Evolutionary conservation across 192 early-diverging fungal genomes (phyloP), one percentile per base, ranked within the genome.

Genomic region (Coemansia sp.): DNA sequence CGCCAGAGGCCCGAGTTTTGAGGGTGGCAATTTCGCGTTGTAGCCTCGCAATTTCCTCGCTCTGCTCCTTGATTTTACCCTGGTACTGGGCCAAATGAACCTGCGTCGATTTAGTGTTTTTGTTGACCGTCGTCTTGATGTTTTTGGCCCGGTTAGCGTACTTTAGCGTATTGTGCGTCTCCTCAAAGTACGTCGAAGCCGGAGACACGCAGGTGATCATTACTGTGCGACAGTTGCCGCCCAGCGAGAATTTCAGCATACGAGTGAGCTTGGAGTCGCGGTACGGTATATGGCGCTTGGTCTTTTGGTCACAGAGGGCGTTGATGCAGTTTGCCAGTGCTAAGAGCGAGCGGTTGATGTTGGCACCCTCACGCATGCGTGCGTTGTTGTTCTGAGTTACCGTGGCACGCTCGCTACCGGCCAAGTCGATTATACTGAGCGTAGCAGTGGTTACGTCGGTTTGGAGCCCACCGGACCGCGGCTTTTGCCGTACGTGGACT

Each of bases 191-290:
- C 18, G 77, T 68, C 11, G 79, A 75, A 11, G 85, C 84, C 5
- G 90, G 88, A 10, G 87, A 87, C 23, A 92, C 87, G 63, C 88
- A 88, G 9, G 88, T 87, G 61, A 93, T 90, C 92, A 93, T 93
- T 8, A 89, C 88, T 5, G 88, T 89, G n/a, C 85, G 83, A 67
- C 89, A 90, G 73, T 93, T 92, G 13, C 92, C 92, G 43, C 89
- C 89, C 60, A 93, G 77, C 28, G 92, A 90, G 62, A 86, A 86
- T 69, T 92, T 90, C 24, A 91, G 68, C 60, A 90, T 63, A 14
- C 91, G 72, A 3, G 90, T 91, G 11, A 92, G 78, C 65, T 92
- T 92, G 11, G 85, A 86, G 67, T 92, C 91, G 46, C 91, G 79
- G 73, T 90, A 92, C 33, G 90, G 90, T 13, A 92, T 83, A 53